These are phyloP conservation scores for Neonectria neomacrospora DNA, from an alignment of 2,329 filamentous ascomycete genomes.

Conservation along the genomic window DNA sequence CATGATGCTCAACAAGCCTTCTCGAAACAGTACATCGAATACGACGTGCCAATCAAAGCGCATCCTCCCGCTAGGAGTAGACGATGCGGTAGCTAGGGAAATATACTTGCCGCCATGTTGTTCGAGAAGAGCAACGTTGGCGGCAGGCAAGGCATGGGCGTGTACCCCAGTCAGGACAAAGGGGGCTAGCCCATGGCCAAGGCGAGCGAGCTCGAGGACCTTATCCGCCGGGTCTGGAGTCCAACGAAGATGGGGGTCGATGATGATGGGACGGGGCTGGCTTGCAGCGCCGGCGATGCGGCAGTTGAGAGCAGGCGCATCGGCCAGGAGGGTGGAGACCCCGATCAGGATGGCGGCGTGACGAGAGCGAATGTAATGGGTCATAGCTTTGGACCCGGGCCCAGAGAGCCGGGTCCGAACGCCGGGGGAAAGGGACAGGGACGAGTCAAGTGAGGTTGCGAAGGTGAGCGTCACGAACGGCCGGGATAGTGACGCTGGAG, in stretches of 20 bases:
- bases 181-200: conserved; percentile 76
- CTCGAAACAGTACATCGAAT: conserved; percentile 64
- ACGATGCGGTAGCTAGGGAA: conserved; percentile 48
- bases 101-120: conserved; percentile 65
- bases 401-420: conserved; percentile 87
- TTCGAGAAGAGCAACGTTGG: conserved; percentile 56
- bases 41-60: conserved; percentile 73
- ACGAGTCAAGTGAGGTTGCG: conserved; percentile 88
- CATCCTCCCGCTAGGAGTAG: conserved; percentile 51
- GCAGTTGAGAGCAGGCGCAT: conserved; percentile 88
- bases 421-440: conserved; percentile 79
- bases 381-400: conserved; percentile 87
- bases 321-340: conserved; percentile 83
- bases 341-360: conserved; percentile 90
- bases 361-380: conserved; percentile 84
- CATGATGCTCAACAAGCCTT: conserved; percentile 84
- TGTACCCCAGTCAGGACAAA: conserved; percentile 71
- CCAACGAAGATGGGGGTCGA: conserved; percentile 86
- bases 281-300: conserved; percentile 70
- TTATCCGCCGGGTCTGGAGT: conserved; percentile 68
- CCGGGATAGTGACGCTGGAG: conserved; percentile 23
- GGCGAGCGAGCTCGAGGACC: conserved; percentile 71
- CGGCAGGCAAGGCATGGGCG: conserved; percentile 55
- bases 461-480: conserved; percentile 84
- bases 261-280: conserved; percentile 83